phyloP scores from a whole-genome alignment of 306 rosid genomes.

The Mimosa pudica region DNA sequence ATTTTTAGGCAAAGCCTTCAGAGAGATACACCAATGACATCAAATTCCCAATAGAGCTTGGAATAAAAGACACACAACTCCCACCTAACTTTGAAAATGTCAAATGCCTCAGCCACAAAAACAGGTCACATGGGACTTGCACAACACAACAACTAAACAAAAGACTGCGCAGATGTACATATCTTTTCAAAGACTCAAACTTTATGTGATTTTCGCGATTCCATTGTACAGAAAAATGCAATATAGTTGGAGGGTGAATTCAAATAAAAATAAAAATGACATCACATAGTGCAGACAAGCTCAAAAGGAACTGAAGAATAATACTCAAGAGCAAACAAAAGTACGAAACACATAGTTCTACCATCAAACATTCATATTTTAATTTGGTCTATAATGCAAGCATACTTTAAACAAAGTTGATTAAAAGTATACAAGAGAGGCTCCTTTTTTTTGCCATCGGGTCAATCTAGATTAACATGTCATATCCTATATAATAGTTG shows the following conservation, averaged over 20 bases:
- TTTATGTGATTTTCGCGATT: neutral
- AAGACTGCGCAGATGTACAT: slow-evolving; percentile 13
- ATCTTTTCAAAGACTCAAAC: neutral
- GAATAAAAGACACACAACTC: slow-evolving; percentile 22
- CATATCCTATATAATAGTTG: too few species aligned
- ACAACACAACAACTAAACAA: neutral
- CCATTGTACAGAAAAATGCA: slow-evolving; percentile 21
- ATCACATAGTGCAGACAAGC: too few species aligned
- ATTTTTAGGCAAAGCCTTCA: slow-evolving; percentile 26
- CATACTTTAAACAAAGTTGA: too few species aligned
- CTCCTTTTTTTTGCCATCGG: too few species aligned
- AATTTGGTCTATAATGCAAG: too few species aligned
- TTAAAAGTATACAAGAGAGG: too few species aligned
- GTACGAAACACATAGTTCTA: too few species aligned
- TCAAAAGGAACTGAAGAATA: too few species aligned
- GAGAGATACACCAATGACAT: neutral
- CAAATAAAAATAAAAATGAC: too few species aligned
- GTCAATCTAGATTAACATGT: too few species aligned
- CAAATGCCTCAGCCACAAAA: slow-evolving; percentile 15
- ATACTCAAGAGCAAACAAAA: too few species aligned
- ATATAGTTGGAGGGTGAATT: neutral
- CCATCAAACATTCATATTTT: too few species aligned
- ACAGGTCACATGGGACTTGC: slow-evolving; percentile 25
- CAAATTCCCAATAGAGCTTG: slow-evolving; percentile 32
- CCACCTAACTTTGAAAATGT: slow-evolving; percentile 13